Evolutionary conservation across 108 stramenopile genomes (phyloP).

Genomic region (Hondaea fermentalgiana): DNA sequence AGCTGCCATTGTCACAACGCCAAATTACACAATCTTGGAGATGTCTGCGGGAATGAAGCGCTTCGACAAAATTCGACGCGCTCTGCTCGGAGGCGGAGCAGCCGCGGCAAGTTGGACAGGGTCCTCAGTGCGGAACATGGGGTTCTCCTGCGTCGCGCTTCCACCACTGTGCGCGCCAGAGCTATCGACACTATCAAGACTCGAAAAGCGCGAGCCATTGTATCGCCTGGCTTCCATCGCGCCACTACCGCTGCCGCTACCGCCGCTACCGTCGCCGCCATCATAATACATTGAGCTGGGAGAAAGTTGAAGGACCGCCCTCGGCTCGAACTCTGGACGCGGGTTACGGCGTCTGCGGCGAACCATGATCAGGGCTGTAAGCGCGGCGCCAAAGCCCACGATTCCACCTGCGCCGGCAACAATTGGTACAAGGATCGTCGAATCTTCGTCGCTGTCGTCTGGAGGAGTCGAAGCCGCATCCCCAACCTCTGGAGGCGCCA

Average conservation of each 20-base stretch:
- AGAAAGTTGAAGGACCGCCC: background rate
- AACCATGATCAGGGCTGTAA: background rate
- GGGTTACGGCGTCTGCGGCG: background rate
- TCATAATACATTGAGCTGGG: background rate
- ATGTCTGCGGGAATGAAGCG: background rate
- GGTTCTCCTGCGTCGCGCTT: background rate
- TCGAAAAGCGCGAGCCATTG: no score
- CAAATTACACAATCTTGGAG: background rate
- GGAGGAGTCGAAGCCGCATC: background rate
- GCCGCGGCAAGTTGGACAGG: background rate
- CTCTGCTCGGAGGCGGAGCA: background rate
- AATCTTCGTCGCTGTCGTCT: background rate
- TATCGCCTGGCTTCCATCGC: no score
- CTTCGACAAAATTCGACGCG: background rate
- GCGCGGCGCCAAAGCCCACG: background rate
- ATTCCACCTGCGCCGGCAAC: background rate
- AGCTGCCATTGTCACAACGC: no score
- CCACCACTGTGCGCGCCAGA: no score
- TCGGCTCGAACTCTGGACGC: background rate
- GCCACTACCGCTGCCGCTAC: no score
- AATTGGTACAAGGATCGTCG: background rate
- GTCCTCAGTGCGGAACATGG: background rate
- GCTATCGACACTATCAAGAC: no score
- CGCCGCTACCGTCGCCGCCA: no score
- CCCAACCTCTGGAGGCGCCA: no score